These are phyloP conservation scores for Lippia alba DNA, from an alignment of 305 asterid genomes.

Conservation along the genomic window DNA sequence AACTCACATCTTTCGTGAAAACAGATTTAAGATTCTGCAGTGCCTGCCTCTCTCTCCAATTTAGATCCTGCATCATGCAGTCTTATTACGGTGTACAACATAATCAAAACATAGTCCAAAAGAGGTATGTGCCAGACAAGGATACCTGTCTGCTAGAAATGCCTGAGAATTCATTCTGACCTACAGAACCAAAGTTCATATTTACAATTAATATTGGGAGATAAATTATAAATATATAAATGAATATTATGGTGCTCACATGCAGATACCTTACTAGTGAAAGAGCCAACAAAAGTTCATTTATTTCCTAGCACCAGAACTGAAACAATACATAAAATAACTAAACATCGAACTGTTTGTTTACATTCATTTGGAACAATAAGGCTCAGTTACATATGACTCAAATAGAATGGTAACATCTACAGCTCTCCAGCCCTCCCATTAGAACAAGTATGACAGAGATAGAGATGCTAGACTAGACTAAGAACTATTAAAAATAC, in stretches of 20 bases:
- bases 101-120: slow-evolving; percentile 25
- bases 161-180: slow-evolving; percentile 48
- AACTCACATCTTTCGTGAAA: slow-evolving; percentile 73
- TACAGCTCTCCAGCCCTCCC: background rate
- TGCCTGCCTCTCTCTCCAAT: slow-evolving; percentile 88
- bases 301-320: slow-evolving; percentile 20
- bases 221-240: slow-evolving; percentile 14
- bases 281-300: slow-evolving; percentile 17
- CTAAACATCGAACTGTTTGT: slow-evolving; percentile 13
- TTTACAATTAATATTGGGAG: slow-evolving; percentile 11
- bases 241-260: background rate
- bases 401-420: slow-evolving; percentile 17
- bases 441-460: background rate
- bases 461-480: slow-evolving; percentile 6
- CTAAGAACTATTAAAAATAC: background rate
- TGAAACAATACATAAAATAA: background rate
- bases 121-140: slow-evolving; percentile 30
- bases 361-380: slow-evolving; percentile 20
- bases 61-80: slow-evolving; percentile 56
- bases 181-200: slow-evolving; percentile 50
- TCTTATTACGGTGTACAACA: slow-evolving; percentile 28
- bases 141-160: slow-evolving; percentile 64
- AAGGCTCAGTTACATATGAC: slow-evolving; percentile 10
- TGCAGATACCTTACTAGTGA: background rate
- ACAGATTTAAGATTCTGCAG: slow-evolving; percentile 74